Evolutionary conservation across 768 basidiomycete species (phyloP), one percentile per base, ranked within the genome.

Genomic region (Suillus ampliporus): DNA sequence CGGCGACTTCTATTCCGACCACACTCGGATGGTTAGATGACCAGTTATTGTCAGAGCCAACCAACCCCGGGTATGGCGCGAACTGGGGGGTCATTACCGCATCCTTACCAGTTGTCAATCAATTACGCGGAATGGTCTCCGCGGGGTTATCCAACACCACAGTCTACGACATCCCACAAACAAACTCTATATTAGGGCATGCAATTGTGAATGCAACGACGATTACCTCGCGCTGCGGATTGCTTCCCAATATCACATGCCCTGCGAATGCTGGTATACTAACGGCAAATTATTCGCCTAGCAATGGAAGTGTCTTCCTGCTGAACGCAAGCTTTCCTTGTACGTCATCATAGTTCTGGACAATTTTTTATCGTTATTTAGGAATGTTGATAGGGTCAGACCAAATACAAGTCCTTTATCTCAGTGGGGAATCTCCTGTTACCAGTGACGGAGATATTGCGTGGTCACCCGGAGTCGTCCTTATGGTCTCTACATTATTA

Each of bases 171-270:
- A 52, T n/a, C 35, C 17, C 61, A 38, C 17, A 15, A n/a, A 37
- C 46, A 19, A 44, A 23, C 5, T 1, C 54, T 5, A 57, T 26
- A 1, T 1, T 19, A 11, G 54, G 56, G 23, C 48, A 61, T 9
- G 64, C 54, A 14, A 58, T 35, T n/a, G 64, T 61, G 11, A 61
- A 46, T 23, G 48, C 64, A 35, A 57, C 40, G 0, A 61, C 40
- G 1, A 48, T 61, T 21, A 38, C 15, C 2, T 46, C 43, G 13
- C 23, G 15, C 2, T 64, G 60, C 7, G 38, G 21, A 28, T n/a
- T 57, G 4, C 21, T 64, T 11, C 59, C 59, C 1, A 61, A 60
- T n/a, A 34, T 53, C 15, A 54, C 40, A 14, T 35, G 40, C 19
- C 23, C 34, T 35, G 0, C 5, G 56, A 10, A 52, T 38, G 1